These are phyloP conservation scores for Sarcocystis neurona DNA, from an alignment of 169 alveolate species.

Conservation along the genomic window DNA sequence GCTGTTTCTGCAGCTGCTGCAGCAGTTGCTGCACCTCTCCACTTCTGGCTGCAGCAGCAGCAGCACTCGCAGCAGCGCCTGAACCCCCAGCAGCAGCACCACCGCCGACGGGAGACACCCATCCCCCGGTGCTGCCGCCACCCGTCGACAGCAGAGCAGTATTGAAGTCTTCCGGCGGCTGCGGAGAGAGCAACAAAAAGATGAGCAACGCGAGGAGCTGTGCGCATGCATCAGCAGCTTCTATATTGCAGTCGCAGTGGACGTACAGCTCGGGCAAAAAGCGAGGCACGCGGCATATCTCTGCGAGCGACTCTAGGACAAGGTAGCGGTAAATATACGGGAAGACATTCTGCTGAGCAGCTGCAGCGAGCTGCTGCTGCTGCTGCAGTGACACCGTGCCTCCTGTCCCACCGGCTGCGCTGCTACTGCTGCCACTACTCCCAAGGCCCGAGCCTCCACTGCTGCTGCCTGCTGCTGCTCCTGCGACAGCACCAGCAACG, in stretches of 20 bases:
- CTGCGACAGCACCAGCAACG: no score
- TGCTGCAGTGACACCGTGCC: neutral
- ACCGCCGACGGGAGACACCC: no score
- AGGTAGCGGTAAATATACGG: neutral
- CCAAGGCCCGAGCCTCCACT: no score
- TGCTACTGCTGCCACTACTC: no score
- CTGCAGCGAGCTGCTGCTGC: neutral
- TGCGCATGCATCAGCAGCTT: neutral
- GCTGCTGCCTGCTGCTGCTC: no score
- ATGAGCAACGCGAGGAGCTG: slow-evolving; percentile 6
- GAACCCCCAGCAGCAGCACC: neutral
- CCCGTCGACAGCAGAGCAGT: no score
- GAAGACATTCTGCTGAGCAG: neutral
- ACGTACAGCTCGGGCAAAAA: neutral
- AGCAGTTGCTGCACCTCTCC: neutral
- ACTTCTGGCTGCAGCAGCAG: neutral
- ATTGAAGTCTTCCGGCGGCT: no score
- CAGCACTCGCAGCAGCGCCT: neutral
- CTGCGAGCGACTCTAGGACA: slow-evolving; percentile 8
- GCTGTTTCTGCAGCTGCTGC: neutral
- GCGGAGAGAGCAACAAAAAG: neutral
- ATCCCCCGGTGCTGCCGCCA: no score
- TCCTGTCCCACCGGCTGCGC: no score
- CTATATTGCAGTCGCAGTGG: slow-evolving; percentile 7
- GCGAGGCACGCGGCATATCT: slow-evolving; percentile 4